A percentile compares a stretch with the other conserved stretches of the same genome.
These are phyloP conservation scores for Pseudocercospora macadamiae DNA, from an alignment of 2,329 filamentous ascomycete species.

Conservation along the genomic window DNA sequence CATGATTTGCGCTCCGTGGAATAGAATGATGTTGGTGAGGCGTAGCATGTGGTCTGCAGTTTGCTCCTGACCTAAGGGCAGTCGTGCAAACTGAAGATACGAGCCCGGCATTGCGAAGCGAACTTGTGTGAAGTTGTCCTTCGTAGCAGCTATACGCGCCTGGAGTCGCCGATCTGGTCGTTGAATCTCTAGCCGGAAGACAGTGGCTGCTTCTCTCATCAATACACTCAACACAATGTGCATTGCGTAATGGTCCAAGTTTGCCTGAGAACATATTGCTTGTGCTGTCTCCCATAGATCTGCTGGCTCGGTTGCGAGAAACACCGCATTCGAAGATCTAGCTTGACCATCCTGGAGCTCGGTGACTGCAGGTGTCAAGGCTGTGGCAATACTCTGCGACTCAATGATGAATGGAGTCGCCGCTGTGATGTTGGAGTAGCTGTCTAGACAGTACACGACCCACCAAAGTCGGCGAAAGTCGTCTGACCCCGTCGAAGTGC, in stretches of 20 bases:
- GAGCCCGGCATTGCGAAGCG: neutral
- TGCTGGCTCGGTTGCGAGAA: neutral
- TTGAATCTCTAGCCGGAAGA: neutral
- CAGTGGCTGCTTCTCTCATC: neutral
- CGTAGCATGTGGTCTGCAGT: neutral
- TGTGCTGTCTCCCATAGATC: neutral
- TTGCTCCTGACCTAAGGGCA: neutral
- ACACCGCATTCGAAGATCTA: neutral
- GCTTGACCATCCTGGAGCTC: no score
- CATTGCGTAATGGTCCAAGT: neutral
- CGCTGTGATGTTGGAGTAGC: conserved; percentile 1
- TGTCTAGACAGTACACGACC: neutral
- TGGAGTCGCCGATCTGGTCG: neutral
- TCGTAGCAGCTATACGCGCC: neutral
- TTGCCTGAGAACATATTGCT: neutral
- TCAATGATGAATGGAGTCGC: neutral
- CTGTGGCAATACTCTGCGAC: neutral
- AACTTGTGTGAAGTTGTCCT: neutral
- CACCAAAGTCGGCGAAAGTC: neutral
- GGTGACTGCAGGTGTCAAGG: neutral
- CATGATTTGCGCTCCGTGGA: neutral
- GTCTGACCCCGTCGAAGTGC: neutral
- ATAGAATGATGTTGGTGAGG: neutral
- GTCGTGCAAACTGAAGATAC: neutral
- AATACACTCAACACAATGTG: neutral